phyloP scores from a whole-genome alignment of 2,329 filamentous ascomycete genomes.

The Apiospora rasikravindrae region DNA sequence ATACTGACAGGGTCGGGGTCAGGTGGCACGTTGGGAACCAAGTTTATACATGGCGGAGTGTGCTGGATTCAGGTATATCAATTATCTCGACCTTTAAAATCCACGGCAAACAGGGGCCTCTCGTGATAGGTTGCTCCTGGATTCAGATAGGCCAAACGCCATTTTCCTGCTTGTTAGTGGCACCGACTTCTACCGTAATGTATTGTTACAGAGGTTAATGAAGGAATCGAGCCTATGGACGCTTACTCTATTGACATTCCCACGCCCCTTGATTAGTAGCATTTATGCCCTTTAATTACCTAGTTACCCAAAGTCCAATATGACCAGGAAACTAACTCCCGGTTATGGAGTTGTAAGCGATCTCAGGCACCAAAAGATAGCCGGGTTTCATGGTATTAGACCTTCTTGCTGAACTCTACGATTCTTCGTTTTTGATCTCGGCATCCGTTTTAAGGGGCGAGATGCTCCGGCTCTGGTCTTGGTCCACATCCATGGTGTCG shows the following conservation, averaged over 20 bases:
- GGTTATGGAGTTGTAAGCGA: background rate
- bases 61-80: background rate
- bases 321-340: background rate
- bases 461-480: conserved; percentile 1
- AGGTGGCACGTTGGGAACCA: background rate
- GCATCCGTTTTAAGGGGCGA: background rate
- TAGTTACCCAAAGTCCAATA: background rate
- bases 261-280: background rate
- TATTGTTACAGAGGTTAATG: background rate
- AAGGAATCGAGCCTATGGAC: background rate
- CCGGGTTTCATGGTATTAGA: background rate
- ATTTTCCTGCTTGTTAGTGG: background rate
- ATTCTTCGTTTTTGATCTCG: conserved; percentile 11
- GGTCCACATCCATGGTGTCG: conserved; percentile 9
- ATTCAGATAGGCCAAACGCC: background rate
- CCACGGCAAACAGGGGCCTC: background rate
- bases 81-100: background rate
- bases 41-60: background rate
- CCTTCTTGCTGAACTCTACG: background rate
- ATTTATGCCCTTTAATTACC: too few relatives aligned
- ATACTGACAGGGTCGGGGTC: background rate
- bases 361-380: too few relatives aligned
- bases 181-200: background rate
- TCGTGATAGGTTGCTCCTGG: background rate
- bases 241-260: background rate